A percentile compares a stretch with the other conserved stretches of the same genome.
Evolutionary conservation across 1,284 basidiomycete genomes (phyloP).

Genomic region (Trichosporon asahii): DNA sequence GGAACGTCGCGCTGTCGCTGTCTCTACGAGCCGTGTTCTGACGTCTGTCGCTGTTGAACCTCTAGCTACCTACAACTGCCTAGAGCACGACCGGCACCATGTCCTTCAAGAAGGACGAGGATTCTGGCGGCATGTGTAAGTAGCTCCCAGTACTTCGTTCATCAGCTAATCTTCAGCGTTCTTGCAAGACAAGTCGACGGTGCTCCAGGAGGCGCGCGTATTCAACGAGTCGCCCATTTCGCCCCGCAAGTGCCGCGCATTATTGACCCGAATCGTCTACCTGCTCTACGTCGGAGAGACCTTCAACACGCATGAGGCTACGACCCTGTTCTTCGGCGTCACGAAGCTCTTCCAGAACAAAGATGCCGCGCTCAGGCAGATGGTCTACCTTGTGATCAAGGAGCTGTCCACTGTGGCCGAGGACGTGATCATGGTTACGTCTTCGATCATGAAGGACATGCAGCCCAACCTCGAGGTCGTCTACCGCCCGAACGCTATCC

Average conservation of each 20-base stretch:
- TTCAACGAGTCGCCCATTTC: constrained; percentile 99
- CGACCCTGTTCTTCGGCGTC: constrained; percentile 96
- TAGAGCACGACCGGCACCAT: constrained; percentile 33
- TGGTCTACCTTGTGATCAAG: constrained; percentile 98
- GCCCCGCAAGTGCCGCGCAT: constrained; percentile 90
- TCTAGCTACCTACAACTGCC: neutral
- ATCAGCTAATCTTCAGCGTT: constrained; percentile 35
- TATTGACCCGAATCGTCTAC: constrained; percentile 95
- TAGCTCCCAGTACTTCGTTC: constrained; percentile 8
- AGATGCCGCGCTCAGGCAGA: constrained; percentile 94
- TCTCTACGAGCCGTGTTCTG: neutral
- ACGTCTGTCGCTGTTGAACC: constrained; percentile 7
- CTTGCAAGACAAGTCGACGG: constrained; percentile 85
- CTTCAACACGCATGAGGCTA: constrained; percentile 93
- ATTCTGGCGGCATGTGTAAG: constrained; percentile 61
- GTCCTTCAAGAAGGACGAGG: constrained; percentile 88
- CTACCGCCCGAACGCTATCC: constrained; percentile 95
- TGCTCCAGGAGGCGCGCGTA: constrained; percentile 95
- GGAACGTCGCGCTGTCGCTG: constrained; percentile 2
- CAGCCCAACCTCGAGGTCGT: constrained; percentile 98
- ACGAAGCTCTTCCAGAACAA: constrained; percentile 99
- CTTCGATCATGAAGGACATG: constrained; percentile 99
- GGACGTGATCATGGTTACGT: constrained; percentile 99
- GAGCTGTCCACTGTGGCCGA: constrained; percentile 94
- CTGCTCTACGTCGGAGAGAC: constrained; percentile 94